phyloP scores from a whole-genome alignment of 1,284 basidiomycete species.

The Boletus holoroseus region DNA sequence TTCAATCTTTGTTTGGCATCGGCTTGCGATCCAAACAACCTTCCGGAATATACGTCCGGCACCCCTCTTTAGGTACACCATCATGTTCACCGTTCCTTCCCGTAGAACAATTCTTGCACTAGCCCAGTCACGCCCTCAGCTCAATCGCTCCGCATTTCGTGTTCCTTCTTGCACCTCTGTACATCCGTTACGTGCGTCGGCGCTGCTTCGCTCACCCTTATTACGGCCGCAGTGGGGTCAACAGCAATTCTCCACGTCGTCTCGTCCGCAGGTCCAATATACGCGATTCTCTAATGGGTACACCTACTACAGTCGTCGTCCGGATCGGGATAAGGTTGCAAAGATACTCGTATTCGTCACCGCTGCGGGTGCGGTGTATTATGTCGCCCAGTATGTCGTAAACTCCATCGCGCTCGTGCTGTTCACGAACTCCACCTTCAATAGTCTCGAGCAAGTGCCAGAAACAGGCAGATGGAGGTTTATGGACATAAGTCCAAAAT shows the following conservation, averaged over 20 bases:
- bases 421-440: neutral
- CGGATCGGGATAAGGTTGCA: slow-evolving; percentile 6
- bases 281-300: slow-evolving; percentile 25
- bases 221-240: slow-evolving; percentile 1
- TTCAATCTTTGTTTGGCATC: slow-evolving; percentile 17
- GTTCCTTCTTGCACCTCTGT: neutral
- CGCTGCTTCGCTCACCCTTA: neutral
- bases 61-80: neutral
- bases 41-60: neutral
- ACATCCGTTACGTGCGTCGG: neutral
- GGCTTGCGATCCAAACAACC: slow-evolving; percentile 19
- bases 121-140: neutral
- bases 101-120: slow-evolving; percentile 6
- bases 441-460: slow-evolving; percentile 73
- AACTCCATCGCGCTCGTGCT: neutral
- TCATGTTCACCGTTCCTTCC: slow-evolving; percentile 11
- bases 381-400: slow-evolving; percentile 29
- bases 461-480: slow-evolving; percentile 83
- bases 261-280: slow-evolving; percentile 23
- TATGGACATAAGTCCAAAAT: slow-evolving; percentile 64
- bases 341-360: slow-evolving; percentile 23
- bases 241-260: slow-evolving; percentile 23
- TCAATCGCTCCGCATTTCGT: neutral
- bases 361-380: slow-evolving; percentile 26
- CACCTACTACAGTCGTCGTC: slow-evolving; percentile 8